Base-by-base conservation (phyloP, 176 grass and related monocot genomes). In the Tillandsia fasciculata region DNA sequence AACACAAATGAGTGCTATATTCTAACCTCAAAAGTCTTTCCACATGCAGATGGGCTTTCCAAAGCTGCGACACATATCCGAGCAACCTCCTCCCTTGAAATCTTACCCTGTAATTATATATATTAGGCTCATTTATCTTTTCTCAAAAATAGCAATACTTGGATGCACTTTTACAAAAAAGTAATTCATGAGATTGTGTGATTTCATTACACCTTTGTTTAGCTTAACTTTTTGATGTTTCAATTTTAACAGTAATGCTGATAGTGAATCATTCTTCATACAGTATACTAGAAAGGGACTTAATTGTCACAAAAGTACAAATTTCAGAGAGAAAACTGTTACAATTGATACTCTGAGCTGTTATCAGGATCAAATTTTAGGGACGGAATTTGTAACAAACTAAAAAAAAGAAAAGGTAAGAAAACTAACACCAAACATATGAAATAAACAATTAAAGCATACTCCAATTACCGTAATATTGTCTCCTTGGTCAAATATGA, bases 401-500 rank as follows among this genome's bases (percentile, higher is more conserved):
- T 56, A 5, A n/a, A 14, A 59, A 8, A 66, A 66, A 8, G 11
- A 42, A 66, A 66, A 48, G 14, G 11, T 27, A 24, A 70, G 1
- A 20, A 51, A 53, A 12, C 48, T 20, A 52, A 15, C 17, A 15
- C 2, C 6, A 29, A 52, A 27, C 18, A 3, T 24, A 29, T 26
- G 49, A 12, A 10, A 70, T 52, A 52, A 52, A 52, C 12, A 26
- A 26, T 14, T 29, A 70, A 7, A 24, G 12, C 15, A 9, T 49
- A 22, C 22, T 15, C 5, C 10, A 70, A 50, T 50, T 69, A 77
- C 94, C 54, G 80, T 93, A 79, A 97, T 92, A 78, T 97, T 90
- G 70, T 97, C 94, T 70, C 94, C 89, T 67, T 97, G 94, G n/a
- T 97, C 94, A 64, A 90, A 97, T 83, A 93, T 86, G 64, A 97